These are phyloP conservation scores for Trichopus zeylanicus DNA, from an alignment of 116 monocot species.

Conservation along the genomic window DNA sequence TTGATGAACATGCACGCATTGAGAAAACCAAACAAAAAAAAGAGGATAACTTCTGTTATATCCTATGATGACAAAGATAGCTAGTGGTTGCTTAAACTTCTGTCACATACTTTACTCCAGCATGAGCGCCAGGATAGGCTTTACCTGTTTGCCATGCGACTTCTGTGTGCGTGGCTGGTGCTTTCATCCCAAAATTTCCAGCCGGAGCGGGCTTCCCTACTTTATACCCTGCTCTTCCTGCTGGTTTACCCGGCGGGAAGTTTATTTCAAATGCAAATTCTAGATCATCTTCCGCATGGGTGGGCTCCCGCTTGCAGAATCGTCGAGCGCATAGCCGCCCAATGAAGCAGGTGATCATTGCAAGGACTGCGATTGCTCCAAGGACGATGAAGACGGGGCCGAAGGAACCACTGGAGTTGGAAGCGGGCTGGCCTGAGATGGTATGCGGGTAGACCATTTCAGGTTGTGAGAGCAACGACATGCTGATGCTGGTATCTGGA, in stretches of 20 bases:
- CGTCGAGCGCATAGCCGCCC: conserved; percentile 44
- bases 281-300: conserved; percentile 10
- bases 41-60: no score
- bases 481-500: neutral
- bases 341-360: conserved; percentile 42
- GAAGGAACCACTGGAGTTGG: conserved; percentile 42
- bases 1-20: no score
- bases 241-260: conserved; percentile 20
- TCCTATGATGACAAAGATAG: no score
- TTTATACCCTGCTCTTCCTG: neutral
- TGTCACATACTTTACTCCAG: no score
- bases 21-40: no score
- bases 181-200: no score
- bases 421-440: neutral
- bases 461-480: conserved; percentile 26
- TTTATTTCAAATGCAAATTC: conserved; percentile 24
- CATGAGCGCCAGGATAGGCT: no score
- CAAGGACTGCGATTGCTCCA: conserved; percentile 41
- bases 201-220: no score
- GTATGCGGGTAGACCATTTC: conserved; percentile 20
- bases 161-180: no score
- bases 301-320: conserved; percentile 13
- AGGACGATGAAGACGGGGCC: conserved; percentile 59
- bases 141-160: no score
- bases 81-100: no score